Base-by-base conservation (phyloP, 2,329 filamentous ascomycete species). In the Elsinoe batatas region DNA sequence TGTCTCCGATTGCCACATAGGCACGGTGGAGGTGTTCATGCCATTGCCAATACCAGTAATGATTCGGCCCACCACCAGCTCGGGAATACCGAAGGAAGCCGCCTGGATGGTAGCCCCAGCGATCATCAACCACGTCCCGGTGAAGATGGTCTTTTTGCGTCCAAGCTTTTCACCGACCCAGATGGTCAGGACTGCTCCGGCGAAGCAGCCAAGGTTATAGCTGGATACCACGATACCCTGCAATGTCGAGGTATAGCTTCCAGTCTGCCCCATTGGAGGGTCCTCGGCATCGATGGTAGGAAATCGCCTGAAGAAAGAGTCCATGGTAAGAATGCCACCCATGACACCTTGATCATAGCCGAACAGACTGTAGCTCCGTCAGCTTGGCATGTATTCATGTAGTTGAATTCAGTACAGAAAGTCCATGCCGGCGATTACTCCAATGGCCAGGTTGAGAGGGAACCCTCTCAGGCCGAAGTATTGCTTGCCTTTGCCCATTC, bases 41-140 rank as follows among this genome's bases (percentile, higher is more conserved):
- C 75, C 73, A 56, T 78, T 78, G 5, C 77, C 78, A 56, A 78
- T 68, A 32, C 78, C 77, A 17, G 76, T 76, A 13, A 80, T 68
- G 15, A 80, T 61, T 55, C 77, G 72, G 13, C 75, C 76, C 35
- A 77, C 68, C 50, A 80, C 76, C 47, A 80, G 68, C 58, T 79
- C 76, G 1, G 59, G 61, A 1, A 66, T 55, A 40, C 36, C 15
- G 62, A 74, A 79, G 3, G 77, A 68, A 15, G 74, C 71, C 17
- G 68, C 68, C 60, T 79, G 75, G 35, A 79, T 67, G 30, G 70
- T 68, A 51, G 74, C 73, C 18, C 76, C 77, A 42, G 79, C 63
- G 3, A 76, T 68, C 69, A 79, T 77, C 60, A 78, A 74, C 13
- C 69, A 60, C 2, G 71, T 76, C 3, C 74, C 75, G 8, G 72